Evolutionary conservation across 106 monocot genomes (phyloP).

Genomic region (Platanthera guangdongensis): DNA sequence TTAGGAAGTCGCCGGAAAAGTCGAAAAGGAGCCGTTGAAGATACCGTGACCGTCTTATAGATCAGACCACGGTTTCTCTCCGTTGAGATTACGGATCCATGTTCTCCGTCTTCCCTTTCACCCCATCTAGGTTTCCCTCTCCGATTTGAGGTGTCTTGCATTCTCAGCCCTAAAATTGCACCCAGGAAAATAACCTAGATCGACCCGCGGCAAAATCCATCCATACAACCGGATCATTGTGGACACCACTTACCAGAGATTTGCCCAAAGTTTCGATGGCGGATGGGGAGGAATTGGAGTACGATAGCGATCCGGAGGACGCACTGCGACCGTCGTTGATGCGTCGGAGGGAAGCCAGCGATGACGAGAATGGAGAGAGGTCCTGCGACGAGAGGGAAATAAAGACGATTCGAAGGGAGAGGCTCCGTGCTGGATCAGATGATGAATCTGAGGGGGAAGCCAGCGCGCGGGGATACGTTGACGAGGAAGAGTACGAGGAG

Average conservation of each 20-base stretch:
- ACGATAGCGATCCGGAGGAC: conserved; percentile 92
- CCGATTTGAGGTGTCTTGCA: background rate
- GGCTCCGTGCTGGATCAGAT: conserved; percentile 35
- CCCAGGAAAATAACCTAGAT: background rate
- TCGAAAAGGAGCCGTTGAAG: conserved; percentile 4
- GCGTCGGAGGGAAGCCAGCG: conserved; percentile 79
- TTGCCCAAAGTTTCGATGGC: conserved; percentile 1
- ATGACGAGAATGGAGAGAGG: conserved; percentile 48
- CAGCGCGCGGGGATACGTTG: conserved; percentile 41
- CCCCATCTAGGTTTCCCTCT: background rate
- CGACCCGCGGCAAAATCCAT: background rate
- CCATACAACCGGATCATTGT: no score
- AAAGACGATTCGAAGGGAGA: conserved; percentile 17
- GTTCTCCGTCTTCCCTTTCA: background rate
- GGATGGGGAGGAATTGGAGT: conserved; percentile 40
- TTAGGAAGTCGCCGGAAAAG: background rate
- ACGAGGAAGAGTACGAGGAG: conserved; percentile 41
- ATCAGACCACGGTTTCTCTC: background rate
- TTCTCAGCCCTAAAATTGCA: background rate
- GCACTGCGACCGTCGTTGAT: conserved; percentile 40
- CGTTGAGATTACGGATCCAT: background rate
- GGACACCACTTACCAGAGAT: background rate
- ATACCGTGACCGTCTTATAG: background rate
- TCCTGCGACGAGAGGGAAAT: conserved; percentile 15
- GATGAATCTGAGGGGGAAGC: conserved; percentile 61